A percentile compares a stretch with the other conserved stretches of the same genome.
Evolutionary conservation across 768 basidiomycete genomes (phyloP).

Genomic region (Auricularia cornea): DNA sequence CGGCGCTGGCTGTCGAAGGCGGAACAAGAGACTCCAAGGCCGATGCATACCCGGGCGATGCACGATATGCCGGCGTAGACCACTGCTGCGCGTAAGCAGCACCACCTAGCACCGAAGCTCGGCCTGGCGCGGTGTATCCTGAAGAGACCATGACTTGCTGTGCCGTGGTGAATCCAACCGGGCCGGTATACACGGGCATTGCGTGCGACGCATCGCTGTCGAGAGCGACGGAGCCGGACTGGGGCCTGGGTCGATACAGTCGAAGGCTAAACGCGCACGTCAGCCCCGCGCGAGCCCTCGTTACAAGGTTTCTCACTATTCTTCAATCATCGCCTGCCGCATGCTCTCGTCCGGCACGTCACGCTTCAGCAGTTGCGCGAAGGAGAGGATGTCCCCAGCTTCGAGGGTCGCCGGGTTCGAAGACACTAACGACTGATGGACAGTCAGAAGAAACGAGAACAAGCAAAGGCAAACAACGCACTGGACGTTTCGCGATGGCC

Average conservation of each 20-base stretch:
- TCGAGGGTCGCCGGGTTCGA: constrained; percentile 36
- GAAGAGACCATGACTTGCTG: no score
- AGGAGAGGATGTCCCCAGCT: constrained; percentile 34
- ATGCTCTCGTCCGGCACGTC: constrained; percentile 35
- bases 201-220: no score
- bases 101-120: no score
- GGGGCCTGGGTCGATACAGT: background rate
- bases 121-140: no score
- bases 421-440: constrained; percentile 32
- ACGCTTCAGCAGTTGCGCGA: constrained; percentile 48
- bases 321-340: constrained; percentile 32
- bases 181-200: no score
- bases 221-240: no score
- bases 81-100: no score
- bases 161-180: no score
- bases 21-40: no score
- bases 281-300: constrained; percentile 6
- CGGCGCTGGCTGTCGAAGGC: no score
- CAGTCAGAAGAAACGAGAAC: constrained; percentile 11
- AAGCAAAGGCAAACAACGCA: constrained; percentile 17
- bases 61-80: no score
- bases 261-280: constrained; percentile 1
- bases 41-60: no score
- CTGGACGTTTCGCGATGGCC: constrained; percentile 33
- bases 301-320: constrained; percentile 32